A percentile compares a stretch with the other conserved stretches of the same genome.
Conservation (phyloP, 2,329 filamentous ascomycete species). For the Penicillium hesseltinei region DNA sequence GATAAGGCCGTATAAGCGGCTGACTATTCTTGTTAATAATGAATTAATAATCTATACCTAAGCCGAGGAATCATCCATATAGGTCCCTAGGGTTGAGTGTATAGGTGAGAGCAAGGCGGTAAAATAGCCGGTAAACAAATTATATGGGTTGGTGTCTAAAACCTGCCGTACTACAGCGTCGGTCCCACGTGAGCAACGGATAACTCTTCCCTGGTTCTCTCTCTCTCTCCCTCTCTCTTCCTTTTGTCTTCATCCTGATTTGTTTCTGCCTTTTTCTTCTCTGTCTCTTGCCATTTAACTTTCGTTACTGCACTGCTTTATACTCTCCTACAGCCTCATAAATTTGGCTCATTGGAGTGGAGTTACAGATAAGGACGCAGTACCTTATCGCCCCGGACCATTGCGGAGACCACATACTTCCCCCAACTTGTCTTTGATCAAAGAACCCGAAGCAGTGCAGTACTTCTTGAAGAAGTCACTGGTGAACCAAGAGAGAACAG, state of each 20-base stretch:
- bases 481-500: background rate
- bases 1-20: too few species aligned
- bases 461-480: background rate
- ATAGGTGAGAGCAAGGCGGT: too few species aligned
- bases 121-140: too few species aligned
- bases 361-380: conserved; percentile 9
- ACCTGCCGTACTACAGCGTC: too few species aligned
- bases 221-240: background rate
- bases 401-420: conserved; percentile 9
- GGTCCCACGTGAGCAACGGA: too few species aligned
- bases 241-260: background rate
- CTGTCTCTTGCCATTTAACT: background rate
- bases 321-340: background rate
- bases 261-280: background rate
- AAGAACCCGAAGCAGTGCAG: conserved; percentile 10
- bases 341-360: background rate
- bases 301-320: conserved; percentile 1
- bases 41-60: too few species aligned
- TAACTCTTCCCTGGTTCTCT: too few species aligned
- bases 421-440: background rate
- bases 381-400: conserved; percentile 18
- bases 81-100: too few species aligned
- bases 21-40: too few species aligned
- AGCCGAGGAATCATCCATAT: too few species aligned
- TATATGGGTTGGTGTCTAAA: too few species aligned